These are phyloP conservation scores for Rhodomyrtus psidioides DNA, from an alignment of 441 rosid species.

Conservation along the genomic window DNA sequence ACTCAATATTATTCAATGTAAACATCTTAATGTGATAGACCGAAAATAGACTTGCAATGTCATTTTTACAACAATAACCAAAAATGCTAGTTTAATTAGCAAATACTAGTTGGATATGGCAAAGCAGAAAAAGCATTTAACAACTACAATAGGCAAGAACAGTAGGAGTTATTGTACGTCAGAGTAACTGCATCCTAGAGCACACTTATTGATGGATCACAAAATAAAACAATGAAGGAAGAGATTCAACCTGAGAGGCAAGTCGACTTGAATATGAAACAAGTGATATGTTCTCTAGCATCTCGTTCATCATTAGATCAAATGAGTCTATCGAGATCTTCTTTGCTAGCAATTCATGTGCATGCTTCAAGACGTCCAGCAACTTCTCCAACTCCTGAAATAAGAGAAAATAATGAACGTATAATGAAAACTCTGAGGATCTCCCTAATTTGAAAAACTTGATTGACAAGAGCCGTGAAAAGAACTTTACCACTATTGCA, in stretches of 20 bases:
- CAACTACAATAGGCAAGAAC: background rate
- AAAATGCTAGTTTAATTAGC: background rate
- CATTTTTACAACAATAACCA: background rate
- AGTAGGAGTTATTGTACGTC: background rate
- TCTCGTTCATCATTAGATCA: constrained; percentile 84
- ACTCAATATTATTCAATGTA: background rate
- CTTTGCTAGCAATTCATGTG: constrained; percentile 77
- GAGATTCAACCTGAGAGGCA: constrained; percentile 81
- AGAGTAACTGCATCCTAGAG: background rate
- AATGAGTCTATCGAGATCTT: constrained; percentile 83
- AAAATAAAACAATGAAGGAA: constrained; percentile 1
- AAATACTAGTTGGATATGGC: background rate
- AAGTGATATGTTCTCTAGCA: constrained; percentile 94
- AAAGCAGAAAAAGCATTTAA: background rate
- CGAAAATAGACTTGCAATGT: background rate
- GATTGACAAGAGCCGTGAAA: constrained; percentile 5
- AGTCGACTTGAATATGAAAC: constrained; percentile 97
- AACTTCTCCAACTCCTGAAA: constrained; percentile 93
- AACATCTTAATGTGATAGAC: background rate
- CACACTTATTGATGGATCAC: background rate
- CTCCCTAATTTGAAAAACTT: background rate
- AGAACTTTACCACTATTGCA: constrained; percentile 71
- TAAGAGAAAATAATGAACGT: background rate
- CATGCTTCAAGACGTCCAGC: constrained; percentile 65
- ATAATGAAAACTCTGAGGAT: background rate